These are phyloP conservation scores for Aspergillus costaricaensis DNA, from an alignment of 2,329 filamentous ascomycete genomes.

Conservation along the genomic window DNA sequence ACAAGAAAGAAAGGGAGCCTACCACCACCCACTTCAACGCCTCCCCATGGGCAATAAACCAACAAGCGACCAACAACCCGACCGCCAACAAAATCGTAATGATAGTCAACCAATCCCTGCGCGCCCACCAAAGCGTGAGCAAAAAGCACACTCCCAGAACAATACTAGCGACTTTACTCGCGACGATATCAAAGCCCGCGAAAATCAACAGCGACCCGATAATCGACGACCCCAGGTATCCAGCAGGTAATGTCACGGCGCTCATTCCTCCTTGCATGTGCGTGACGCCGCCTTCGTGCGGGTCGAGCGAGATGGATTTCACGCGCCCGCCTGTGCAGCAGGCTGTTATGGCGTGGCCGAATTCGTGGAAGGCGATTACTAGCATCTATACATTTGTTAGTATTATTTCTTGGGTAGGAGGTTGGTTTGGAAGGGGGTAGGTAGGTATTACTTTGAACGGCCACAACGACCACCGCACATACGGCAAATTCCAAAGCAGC, in stretches of 20 bases:
- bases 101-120: slow-evolving; percentile 76
- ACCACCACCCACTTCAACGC: slow-evolving; percentile 71
- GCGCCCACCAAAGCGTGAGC: slow-evolving; percentile 79
- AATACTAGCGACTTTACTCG: slow-evolving; percentile 76
- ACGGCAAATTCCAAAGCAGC: slow-evolving; percentile 77
- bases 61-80: slow-evolving; percentile 70
- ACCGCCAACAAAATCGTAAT: slow-evolving; percentile 69
- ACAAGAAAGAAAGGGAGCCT: slow-evolving; percentile 31
- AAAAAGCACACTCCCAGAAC: slow-evolving; percentile 73
- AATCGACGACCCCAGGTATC: slow-evolving; percentile 74
- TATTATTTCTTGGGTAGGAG: too few species aligned
- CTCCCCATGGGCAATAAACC: slow-evolving; percentile 78
- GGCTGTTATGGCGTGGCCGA: slow-evolving; percentile 73
- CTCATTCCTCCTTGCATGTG: slow-evolving; percentile 72
- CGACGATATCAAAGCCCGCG: slow-evolving; percentile 78
- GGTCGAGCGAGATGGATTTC: slow-evolving; percentile 72
- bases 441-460: slow-evolving; percentile 83
- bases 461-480: slow-evolving; percentile 73
- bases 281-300: slow-evolving; percentile 75
- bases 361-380: slow-evolving; percentile 79
- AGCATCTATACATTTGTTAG: slow-evolving; percentile 78
- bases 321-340: slow-evolving; percentile 72
- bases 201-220: slow-evolving; percentile 78
- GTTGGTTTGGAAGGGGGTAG: too few species aligned
- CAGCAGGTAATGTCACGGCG: slow-evolving; percentile 72